Percentiles rank a stretch among this genome's conserved stretches.
Evolutionary conservation across 2,329 filamentous ascomycete species (phyloP).

Genomic region (Teratosphaeria destructans): DNA sequence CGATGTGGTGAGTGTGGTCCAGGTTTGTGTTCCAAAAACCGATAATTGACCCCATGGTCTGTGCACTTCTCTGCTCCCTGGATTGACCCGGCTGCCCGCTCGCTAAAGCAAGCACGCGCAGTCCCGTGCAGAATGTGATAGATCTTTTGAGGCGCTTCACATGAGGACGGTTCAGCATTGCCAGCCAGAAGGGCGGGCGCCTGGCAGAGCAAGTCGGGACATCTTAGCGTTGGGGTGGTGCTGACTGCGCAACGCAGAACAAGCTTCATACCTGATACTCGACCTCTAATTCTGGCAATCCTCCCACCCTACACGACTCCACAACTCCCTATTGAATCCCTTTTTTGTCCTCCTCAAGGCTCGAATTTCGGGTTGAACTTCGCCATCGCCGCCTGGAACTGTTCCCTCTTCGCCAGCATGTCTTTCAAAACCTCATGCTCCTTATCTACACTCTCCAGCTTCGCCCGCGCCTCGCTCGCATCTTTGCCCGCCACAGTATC

Average conservation of each 20-base stretch:
- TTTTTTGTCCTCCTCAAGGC: constrained; percentile 29
- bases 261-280: not conserved
- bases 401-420: constrained; percentile 70
- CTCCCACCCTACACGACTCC: not conserved
- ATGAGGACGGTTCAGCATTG: not conserved
- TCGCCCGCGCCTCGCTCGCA: constrained; percentile 43
- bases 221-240: not conserved
- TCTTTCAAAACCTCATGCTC: constrained; percentile 64
- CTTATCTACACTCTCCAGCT: constrained; percentile 48
- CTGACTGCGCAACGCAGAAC: not conserved
- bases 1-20: not conserved
- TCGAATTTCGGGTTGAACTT: constrained; percentile 83
- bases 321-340: not conserved
- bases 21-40: not conserved
- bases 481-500: constrained; percentile 68
- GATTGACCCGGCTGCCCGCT: not conserved
- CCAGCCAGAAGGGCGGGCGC: not conserved
- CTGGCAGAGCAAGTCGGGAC: not conserved
- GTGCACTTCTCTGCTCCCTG: not conserved
- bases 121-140: not conserved
- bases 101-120: not conserved
- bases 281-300: not conserved
- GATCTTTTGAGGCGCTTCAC: not conserved
- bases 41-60: not conserved
- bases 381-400: constrained; percentile 74